phyloP scores from a whole-genome alignment of 192 early-diverging fungal genomes.

The Gorgonomyces haynaldii region DNA sequence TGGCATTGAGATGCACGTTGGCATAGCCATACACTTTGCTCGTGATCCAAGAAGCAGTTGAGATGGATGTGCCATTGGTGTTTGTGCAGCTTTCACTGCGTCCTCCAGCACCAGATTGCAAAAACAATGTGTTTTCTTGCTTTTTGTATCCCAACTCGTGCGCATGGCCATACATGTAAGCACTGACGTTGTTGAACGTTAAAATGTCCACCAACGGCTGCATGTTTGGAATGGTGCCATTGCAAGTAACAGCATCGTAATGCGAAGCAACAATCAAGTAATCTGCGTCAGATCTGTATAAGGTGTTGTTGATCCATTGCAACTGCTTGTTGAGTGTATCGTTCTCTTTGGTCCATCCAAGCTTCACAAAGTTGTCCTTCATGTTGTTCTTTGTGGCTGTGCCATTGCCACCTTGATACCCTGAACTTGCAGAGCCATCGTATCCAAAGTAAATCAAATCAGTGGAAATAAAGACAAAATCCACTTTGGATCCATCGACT shows the following conservation, averaged over 20 bases:
- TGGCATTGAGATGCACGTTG: neutral
- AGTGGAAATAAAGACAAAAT: conserved; percentile 1
- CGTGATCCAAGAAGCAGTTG: neutral
- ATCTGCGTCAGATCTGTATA: neutral
- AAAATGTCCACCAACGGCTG: too few relatives aligned
- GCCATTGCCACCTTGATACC: too few relatives aligned
- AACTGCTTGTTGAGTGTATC: neutral
- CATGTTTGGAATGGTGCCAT: too few relatives aligned
- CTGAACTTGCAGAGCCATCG: too few relatives aligned
- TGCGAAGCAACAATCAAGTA: neutral
- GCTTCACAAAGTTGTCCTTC: neutral
- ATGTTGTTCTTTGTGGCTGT: neutral
- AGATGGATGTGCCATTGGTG: neutral
- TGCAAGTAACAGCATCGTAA: neutral
- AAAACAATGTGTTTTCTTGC: neutral
- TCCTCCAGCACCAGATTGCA: conserved; percentile 5
- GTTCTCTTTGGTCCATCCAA: neutral
- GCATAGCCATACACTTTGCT: conserved; percentile 3
- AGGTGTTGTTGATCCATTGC: neutral
- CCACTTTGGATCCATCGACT: neutral
- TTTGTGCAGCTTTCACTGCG: neutral
- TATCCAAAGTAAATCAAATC: conserved; percentile 6
- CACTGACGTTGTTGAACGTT: conserved; percentile 1
- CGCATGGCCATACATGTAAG: conserved; percentile 1
- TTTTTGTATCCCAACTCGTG: neutral